Evolutionary conservation across 2,329 filamentous ascomycete species (phyloP).

Genomic region (Phaeomoniella chlamydospora): DNA sequence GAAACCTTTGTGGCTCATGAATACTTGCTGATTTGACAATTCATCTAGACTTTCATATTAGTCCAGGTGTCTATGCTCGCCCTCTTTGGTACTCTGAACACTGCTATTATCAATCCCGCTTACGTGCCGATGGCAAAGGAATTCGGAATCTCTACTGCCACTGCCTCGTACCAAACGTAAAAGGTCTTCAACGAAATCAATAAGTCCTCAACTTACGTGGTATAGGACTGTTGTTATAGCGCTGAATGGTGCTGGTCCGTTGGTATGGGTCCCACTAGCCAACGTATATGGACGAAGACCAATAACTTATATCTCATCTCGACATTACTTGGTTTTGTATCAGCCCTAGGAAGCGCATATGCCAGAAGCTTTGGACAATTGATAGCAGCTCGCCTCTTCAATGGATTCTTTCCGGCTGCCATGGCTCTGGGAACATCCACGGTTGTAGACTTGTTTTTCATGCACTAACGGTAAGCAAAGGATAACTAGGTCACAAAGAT

Average conservation of each 20-base stretch:
- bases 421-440: conserved; percentile 17
- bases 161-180: conserved; percentile 10
- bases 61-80: conserved; percentile 14
- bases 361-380: conserved; percentile 6
- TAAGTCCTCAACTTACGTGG: conserved; percentile 3
- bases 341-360: conserved; percentile 13
- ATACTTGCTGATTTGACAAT: background rate
- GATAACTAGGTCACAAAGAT: background rate
- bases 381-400: conserved; percentile 13
- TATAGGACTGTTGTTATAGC: conserved; percentile 16
- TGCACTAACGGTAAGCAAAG: conserved; percentile 12
- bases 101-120: conserved; percentile 10
- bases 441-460: conserved; percentile 16
- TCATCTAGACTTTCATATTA: conserved; percentile 10
- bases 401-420: conserved; percentile 15
- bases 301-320: conserved; percentile 16
- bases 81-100: conserved; percentile 8
- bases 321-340: conserved; percentile 15
- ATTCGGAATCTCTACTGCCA: conserved; percentile 8
- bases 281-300: conserved; percentile 20
- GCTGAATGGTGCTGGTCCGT: conserved; percentile 11
- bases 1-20: background rate
- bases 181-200: conserved; percentile 10
- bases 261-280: conserved; percentile 15
- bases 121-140: conserved; percentile 7